These are phyloP conservation scores for Stygiomarasmius scandens DNA, from an alignment of 1,284 basidiomycete species.

Conservation along the genomic window DNA sequence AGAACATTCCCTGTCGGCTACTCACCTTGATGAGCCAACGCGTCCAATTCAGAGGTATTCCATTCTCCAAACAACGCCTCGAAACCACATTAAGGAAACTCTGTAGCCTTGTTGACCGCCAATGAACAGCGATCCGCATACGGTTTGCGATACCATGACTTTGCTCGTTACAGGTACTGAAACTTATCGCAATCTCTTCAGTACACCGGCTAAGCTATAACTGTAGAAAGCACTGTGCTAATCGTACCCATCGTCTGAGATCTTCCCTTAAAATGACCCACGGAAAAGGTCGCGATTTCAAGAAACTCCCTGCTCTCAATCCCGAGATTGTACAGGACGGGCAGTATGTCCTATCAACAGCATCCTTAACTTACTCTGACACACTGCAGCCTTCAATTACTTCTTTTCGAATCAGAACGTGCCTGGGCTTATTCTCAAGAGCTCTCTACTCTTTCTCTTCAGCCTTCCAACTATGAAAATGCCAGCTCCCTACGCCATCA, in stretches of 20 bases:
- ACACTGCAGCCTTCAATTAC: slow-evolving; percentile 71
- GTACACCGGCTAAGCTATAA: slow-evolving; percentile 2
- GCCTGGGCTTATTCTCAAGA: slow-evolving; percentile 93
- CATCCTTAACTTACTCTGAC: slow-evolving; percentile 8
- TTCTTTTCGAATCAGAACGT: slow-evolving; percentile 88
- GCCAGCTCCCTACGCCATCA: slow-evolving; percentile 68
- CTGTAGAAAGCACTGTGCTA: slow-evolving; percentile 84
- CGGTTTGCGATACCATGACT: slow-evolving; percentile 89
- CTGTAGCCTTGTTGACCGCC: slow-evolving; percentile 74
- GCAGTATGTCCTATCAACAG: slow-evolving; percentile 62
- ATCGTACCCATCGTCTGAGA: slow-evolving; percentile 87
- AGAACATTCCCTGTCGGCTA: neutral
- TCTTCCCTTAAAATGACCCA: slow-evolving; percentile 85
- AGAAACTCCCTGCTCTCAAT: slow-evolving; percentile 68
- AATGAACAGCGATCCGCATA: slow-evolving; percentile 92
- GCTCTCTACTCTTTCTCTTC: slow-evolving; percentile 58
- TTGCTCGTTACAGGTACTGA: slow-evolving; percentile 76
- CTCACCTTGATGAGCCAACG: neutral
- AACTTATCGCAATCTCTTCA: neutral
- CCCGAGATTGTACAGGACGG: slow-evolving; percentile 73
- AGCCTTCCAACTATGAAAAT: slow-evolving; percentile 52
- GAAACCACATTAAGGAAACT: slow-evolving; percentile 5
- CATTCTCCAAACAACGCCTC: neutral
- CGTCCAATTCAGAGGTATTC: slow-evolving; percentile 36
- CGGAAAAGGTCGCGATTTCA: slow-evolving; percentile 89